These are phyloP conservation scores for Symbiotaphrina buchneri DNA, from an alignment of 495 filamentous ascomycete species.

Conservation along the genomic window DNA sequence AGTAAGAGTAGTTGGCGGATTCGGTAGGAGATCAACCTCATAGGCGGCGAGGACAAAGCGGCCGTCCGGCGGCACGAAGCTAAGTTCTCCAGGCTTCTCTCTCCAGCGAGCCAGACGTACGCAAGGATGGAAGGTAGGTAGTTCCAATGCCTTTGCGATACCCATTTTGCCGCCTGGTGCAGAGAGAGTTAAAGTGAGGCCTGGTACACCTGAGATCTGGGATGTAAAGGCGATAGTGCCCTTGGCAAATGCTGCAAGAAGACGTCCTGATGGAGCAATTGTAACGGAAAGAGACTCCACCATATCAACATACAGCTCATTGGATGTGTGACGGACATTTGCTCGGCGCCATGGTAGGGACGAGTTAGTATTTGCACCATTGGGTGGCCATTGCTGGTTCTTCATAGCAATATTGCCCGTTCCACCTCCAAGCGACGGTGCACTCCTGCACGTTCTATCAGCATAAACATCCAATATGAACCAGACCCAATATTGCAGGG, in stretches of 20 bases:
- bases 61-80: constrained; percentile 88
- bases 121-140: constrained; percentile 95
- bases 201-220: constrained; percentile 85
- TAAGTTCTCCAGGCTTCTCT: constrained; percentile 70
- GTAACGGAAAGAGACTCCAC: constrained; percentile 76
- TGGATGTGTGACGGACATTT: constrained; percentile 87
- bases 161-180: constrained; percentile 53
- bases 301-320: constrained; percentile 93
- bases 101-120: constrained; percentile 72
- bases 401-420: background rate
- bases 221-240: constrained; percentile 89
- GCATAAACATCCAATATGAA: background rate
- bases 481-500: background rate
- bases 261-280: constrained; percentile 70
- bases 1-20: constrained; percentile 16
- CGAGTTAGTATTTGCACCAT: constrained; percentile 21
- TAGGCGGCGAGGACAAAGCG: constrained; percentile 89
- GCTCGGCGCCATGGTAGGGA: constrained; percentile 80
- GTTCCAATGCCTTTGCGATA: constrained; percentile 47
- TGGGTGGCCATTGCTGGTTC: constrained; percentile 16
- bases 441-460: background rate
- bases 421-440: background rate
- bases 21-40: constrained; percentile 71
- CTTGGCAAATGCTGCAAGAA: constrained; percentile 67
- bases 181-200: constrained; percentile 59